Percentiles rank a stretch among this genome's conserved stretches.
Conservation (phyloP, 257 asterid genomes). For the Solanum virginianum region DNA sequence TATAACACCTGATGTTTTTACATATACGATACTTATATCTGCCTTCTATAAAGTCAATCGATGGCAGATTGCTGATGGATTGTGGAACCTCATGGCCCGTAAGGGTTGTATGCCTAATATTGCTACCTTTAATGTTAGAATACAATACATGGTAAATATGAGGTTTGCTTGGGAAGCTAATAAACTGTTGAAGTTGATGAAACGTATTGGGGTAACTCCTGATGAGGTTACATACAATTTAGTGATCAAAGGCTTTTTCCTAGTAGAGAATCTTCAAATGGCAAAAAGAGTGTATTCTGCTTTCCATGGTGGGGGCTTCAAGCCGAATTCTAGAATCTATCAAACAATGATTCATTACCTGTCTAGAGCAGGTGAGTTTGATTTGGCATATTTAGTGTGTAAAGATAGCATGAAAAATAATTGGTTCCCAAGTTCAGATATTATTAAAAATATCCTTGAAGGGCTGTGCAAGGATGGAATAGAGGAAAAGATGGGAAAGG, state of each 20-base stretch:
- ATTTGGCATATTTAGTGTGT: conserved; percentile 51
- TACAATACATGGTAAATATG: conserved; percentile 50
- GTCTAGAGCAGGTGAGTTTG: conserved; percentile 33
- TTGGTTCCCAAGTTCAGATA: conserved; percentile 56
- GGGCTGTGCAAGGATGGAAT: conserved; percentile 37
- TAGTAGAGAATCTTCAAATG: conserved; percentile 37
- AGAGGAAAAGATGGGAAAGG: conserved; percentile 25
- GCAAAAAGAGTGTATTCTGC: conserved; percentile 51
- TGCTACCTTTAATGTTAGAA: conserved; percentile 68
- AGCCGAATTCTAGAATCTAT: conserved; percentile 59
- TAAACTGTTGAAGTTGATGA: conserved; percentile 44
- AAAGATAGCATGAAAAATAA: conserved; percentile 53
- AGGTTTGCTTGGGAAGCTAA: conserved; percentile 76
- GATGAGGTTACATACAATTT: conserved; percentile 71
- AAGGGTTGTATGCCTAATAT: conserved; percentile 62
- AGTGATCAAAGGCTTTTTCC: conserved; percentile 71
- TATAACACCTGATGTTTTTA: conserved; percentile 56
- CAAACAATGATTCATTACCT: conserved; percentile 75
- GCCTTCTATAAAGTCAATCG: conserved; percentile 45
- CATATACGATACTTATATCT: conserved; percentile 65
- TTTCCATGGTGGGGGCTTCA: conserved; percentile 34
- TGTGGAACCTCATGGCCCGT: conserved; percentile 68
- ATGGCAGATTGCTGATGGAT: conserved; percentile 51
- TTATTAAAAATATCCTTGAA: conserved; percentile 41
- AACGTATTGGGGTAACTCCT: conserved; percentile 17